Conservation (phyloP, 108 stramenopile species). For the Cyclotella cryptica region DNA sequence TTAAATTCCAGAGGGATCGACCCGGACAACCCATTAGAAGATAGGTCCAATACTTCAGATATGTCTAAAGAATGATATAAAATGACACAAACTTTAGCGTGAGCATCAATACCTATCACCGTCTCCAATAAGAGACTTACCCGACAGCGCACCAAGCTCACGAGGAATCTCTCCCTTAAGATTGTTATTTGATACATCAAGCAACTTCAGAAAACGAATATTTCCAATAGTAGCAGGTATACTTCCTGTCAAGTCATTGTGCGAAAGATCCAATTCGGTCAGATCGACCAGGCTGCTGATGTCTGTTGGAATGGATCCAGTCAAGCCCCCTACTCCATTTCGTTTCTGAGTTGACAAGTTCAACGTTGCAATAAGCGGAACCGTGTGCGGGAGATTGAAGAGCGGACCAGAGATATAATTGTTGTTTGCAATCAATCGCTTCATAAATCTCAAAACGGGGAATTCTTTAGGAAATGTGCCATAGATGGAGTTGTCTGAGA, state of each 20-base stretch:
- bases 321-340: neutral
- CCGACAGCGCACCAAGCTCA: neutral
- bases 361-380: neutral
- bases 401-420: slow-evolving; percentile 18
- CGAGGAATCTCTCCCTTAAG: neutral
- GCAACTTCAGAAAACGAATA: too few species aligned
- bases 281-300: slow-evolving; percentile 7
- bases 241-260: neutral
- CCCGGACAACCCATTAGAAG: too few species aligned
- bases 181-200: neutral
- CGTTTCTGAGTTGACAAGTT: slow-evolving; percentile 18
- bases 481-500: slow-evolving; percentile 13
- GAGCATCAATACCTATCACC: neutral
- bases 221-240: too few species aligned
- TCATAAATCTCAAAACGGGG: neutral
- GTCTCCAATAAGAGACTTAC: neutral
- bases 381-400: slow-evolving; percentile 19
- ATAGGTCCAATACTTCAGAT: too few species aligned
- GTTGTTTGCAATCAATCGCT: neutral
- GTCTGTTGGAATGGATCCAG: neutral
- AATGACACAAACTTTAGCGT: neutral
- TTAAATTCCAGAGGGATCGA: too few species aligned
- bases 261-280: neutral
- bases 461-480: slow-evolving; percentile 21
- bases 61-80: neutral